phyloP scores from a whole-genome alignment of 1,284 basidiomycete species.

The Xerocomus nothofagi region DNA sequence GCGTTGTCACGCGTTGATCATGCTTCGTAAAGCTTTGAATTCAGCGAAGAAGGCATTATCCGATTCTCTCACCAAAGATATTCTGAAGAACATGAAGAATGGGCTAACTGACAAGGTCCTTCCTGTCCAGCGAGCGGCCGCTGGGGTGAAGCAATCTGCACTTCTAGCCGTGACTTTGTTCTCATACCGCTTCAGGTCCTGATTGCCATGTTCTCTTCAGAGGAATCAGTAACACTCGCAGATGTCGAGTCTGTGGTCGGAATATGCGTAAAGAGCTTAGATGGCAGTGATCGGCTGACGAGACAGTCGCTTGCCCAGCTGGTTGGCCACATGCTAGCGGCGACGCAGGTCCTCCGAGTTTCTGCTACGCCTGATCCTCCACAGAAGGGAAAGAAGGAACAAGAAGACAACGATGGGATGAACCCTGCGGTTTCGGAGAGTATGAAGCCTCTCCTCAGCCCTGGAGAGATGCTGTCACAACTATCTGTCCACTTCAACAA shows the following conservation, averaged over 20 bases:
- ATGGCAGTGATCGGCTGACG: slow-evolving; percentile 82
- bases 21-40: slow-evolving; percentile 74
- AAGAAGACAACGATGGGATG: slow-evolving; percentile 53
- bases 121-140: slow-evolving; percentile 82
- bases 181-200: slow-evolving; percentile 45
- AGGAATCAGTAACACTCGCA: slow-evolving; percentile 53
- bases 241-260: slow-evolving; percentile 79
- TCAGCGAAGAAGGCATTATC: slow-evolving; percentile 84
- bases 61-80: slow-evolving; percentile 79
- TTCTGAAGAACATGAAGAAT: slow-evolving; percentile 80
- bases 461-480: slow-evolving; percentile 79
- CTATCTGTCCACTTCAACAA: slow-evolving; percentile 84
- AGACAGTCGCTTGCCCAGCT: slow-evolving; percentile 78
- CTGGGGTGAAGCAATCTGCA: slow-evolving; percentile 54
- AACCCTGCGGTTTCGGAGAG: slow-evolving; percentile 54
- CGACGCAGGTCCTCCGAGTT: slow-evolving; percentile 77
- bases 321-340: slow-evolving; percentile 81
- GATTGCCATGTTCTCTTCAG: slow-evolving; percentile 61
- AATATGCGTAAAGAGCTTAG: slow-evolving; percentile 75
- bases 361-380: slow-evolving; percentile 47
- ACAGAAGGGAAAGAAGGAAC: slow-evolving; percentile 68
- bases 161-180: slow-evolving; percentile 1
- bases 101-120: slow-evolving; percentile 83
- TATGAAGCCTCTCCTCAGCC: slow-evolving; percentile 72
- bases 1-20: slow-evolving; percentile 77